These are phyloP conservation scores for Suillus luteus DNA, from an alignment of 768 basidiomycete genomes.

Conservation along the genomic window DNA sequence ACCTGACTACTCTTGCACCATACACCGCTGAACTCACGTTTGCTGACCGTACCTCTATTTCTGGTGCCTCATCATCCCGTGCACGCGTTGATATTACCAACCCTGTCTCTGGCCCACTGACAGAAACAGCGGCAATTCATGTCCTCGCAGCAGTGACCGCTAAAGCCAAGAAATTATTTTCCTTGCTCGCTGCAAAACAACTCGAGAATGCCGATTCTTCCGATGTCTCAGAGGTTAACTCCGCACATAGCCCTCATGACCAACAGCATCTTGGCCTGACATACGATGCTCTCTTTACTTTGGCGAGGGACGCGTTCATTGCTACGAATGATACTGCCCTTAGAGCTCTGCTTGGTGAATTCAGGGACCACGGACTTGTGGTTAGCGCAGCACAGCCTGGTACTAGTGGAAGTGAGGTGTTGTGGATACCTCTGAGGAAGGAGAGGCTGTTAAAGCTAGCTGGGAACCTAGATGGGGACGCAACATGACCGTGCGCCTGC, in stretches of 20 bases:
- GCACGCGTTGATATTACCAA: conserved; percentile 30
- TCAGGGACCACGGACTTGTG: conserved; percentile 89
- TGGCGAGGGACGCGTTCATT: conserved; percentile 81
- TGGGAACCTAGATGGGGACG: conserved; percentile 24
- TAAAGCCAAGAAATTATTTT: conserved; percentile 83
- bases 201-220: conserved; percentile 52
- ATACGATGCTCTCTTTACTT: conserved; percentile 69
- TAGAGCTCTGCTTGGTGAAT: conserved; percentile 82
- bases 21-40: conserved; percentile 80
- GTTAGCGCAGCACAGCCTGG: conserved; percentile 47
- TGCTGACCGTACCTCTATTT: conserved; percentile 63
- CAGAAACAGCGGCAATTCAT: conserved; percentile 76
- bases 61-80: conserved; percentile 46
- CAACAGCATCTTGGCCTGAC: conserved; percentile 57
- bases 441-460: conserved; percentile 63
- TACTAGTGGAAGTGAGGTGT: conserved; percentile 54
- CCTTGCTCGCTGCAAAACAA: conserved; percentile 67
- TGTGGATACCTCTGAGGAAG: conserved; percentile 88
- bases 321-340: conserved; percentile 87
- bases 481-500: neutral
- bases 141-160: conserved; percentile 86
- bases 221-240: conserved; percentile 12
- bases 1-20: conserved; percentile 80
- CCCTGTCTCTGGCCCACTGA: conserved; percentile 48
- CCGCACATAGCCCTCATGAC: conserved; percentile 28